A percentile compares a stretch with the other conserved stretches of the same genome.
Evolutionary conservation across 2,329 filamentous ascomycete genomes (phyloP).

Genomic region (Bipolaris cookei): DNA sequence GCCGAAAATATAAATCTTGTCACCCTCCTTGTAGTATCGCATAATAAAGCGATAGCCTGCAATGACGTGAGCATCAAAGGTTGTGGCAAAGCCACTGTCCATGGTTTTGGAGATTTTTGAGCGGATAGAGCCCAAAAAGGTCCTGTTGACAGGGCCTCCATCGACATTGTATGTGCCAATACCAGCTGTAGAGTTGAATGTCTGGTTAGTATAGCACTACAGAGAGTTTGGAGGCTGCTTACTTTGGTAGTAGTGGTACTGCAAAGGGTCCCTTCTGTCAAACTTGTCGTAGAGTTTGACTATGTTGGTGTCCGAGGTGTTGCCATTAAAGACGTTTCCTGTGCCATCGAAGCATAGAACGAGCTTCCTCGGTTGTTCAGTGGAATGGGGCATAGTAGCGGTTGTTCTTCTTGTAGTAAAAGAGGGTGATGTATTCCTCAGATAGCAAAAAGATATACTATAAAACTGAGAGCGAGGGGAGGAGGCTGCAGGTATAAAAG

Average conservation of each 20-base stretch:
- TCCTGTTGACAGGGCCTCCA: conserved; percentile 1
- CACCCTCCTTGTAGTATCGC: conserved; percentile 39
- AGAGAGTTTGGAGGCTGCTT: background rate
- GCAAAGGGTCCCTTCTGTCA: conserved; percentile 17
- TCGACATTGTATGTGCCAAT: conserved; percentile 23
- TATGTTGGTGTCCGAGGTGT: conserved; percentile 28
- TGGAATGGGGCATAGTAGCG: background rate
- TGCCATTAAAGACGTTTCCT: conserved; percentile 25
- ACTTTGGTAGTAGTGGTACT: conserved; percentile 31
- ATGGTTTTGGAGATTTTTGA: conserved; percentile 17
- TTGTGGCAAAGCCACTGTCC: conserved; percentile 19
- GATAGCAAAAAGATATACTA: background rate
- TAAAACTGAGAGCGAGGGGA: background rate
- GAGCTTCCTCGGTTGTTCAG: conserved; percentile 7
- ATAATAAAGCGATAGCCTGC: conserved; percentile 44
- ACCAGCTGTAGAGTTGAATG: conserved; percentile 12
- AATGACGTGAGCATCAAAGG: conserved; percentile 23
- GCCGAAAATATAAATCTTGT: conserved; percentile 46
- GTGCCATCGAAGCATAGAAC: conserved; percentile 35
- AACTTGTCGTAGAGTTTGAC: conserved; percentile 29
- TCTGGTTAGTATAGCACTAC: background rate
- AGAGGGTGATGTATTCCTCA: background rate
- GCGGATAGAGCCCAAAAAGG: background rate
- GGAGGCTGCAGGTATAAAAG: background rate
- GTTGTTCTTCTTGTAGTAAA: background rate